A percentile compares a stretch with the other conserved stretches of the same genome.
phyloP scores from a whole-genome alignment of 2,329 filamentous ascomycete genomes.

The Cytospora piceicola region DNA sequence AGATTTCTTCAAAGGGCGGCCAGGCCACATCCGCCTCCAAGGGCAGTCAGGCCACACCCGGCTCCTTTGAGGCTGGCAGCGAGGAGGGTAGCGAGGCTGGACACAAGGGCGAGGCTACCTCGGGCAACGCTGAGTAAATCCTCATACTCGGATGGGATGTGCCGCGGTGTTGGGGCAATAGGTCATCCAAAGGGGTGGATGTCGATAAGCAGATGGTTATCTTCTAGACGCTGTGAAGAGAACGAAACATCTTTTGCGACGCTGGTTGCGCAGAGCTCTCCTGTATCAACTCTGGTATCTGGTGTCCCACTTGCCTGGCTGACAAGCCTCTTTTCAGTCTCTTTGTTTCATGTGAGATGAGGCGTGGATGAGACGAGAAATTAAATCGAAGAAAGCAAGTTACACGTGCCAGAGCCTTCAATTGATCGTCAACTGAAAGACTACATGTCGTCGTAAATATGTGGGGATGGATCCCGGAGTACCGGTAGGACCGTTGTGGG shows the following conservation, averaged over 20 bases:
- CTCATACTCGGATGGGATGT: too few relatives aligned
- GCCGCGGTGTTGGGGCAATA: too few relatives aligned
- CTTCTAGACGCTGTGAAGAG: background rate
- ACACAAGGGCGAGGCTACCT: conserved; percentile 32
- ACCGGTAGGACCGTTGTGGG: background rate
- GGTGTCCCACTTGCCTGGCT: too few relatives aligned
- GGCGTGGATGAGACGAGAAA: too few relatives aligned
- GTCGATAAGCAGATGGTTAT: too few relatives aligned
- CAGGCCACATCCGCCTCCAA: conserved; percentile 40
- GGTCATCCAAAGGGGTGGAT: too few relatives aligned
- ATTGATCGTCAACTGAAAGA: too few relatives aligned
- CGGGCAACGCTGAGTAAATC: background rate
- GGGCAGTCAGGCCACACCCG: conserved; percentile 57
- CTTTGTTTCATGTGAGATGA: too few relatives aligned
- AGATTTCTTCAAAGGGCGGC: too few relatives aligned
- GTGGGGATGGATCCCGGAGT: background rate
- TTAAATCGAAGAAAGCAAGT: too few relatives aligned
- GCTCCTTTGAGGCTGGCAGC: conserved; percentile 58
- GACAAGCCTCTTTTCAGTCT: too few relatives aligned
- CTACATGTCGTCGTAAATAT: background rate
- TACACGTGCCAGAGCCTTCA: too few relatives aligned
- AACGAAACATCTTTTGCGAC: background rate
- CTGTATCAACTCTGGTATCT: background rate
- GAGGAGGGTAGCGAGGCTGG: conserved; percentile 59
- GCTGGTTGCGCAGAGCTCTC: background rate